Conservation (phyloP, 2,329 filamentous ascomycete species). For the Penicillium digitatum region DNA sequence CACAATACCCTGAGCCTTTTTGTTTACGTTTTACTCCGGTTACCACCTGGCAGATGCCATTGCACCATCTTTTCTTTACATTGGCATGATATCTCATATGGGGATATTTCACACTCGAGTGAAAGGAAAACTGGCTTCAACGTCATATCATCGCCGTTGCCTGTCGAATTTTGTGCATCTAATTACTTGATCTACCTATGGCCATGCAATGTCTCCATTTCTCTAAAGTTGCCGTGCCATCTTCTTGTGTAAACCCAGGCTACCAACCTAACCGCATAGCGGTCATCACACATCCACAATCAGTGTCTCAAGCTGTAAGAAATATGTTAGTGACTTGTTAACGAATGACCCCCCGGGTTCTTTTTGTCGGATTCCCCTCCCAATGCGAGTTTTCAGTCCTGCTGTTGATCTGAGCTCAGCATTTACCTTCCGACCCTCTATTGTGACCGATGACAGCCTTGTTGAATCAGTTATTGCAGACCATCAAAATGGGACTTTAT, state of each 20-base stretch:
- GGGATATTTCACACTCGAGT: neutral
- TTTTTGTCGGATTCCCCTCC: slow-evolving; percentile 25
- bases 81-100: neutral
- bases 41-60: neutral
- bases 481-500: slow-evolving; percentile 51
- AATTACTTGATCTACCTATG: neutral
- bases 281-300: neutral
- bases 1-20: slow-evolving; percentile 28
- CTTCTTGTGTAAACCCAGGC: neutral
- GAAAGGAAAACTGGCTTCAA: neutral
- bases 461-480: slow-evolving; percentile 37
- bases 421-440: slow-evolving; percentile 33
- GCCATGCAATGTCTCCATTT: neutral
- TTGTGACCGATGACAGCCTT: slow-evolving; percentile 38
- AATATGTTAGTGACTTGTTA: neutral
- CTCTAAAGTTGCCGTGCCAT: neutral
- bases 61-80: neutral
- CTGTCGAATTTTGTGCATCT: neutral
- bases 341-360: slow-evolving; percentile 14
- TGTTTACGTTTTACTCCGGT: neutral
- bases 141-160: neutral
- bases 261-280: neutral
- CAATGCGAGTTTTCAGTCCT: slow-evolving; percentile 22
- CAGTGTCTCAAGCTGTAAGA: neutral
- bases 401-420: slow-evolving; percentile 33